Percentiles rank a stretch among this genome's conserved stretches.
phyloP scores from a whole-genome alignment of 495 filamentous ascomycete species.

The Aspergillus steynii region DNA sequence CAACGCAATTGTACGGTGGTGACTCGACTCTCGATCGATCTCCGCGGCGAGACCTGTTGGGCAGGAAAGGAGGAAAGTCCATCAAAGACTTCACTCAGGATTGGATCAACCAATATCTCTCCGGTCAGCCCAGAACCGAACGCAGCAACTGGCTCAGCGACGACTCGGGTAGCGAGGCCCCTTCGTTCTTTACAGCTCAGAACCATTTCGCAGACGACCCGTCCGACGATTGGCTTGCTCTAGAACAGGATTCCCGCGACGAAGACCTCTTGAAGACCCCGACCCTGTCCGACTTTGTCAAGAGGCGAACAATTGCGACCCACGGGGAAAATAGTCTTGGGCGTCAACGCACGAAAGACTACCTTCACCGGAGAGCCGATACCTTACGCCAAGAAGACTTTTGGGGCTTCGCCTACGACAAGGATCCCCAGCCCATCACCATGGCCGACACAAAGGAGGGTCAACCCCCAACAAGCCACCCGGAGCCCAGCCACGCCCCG shows the following conservation, averaged over 20 bases:
- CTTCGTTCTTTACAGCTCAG: constrained; percentile 45
- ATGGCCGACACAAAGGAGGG: constrained; percentile 39
- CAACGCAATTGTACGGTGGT: constrained; percentile 20
- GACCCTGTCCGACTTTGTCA: constrained; percentile 43
- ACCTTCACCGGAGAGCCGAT: constrained; percentile 57
- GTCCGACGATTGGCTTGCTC: constrained; percentile 46
- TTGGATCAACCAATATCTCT: constrained; percentile 75
- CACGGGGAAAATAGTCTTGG: constrained; percentile 17
- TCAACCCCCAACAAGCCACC: constrained; percentile 23
- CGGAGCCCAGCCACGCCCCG: constrained; percentile 17
- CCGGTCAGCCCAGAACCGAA: constrained; percentile 60
- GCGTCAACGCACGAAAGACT: constrained; percentile 47
- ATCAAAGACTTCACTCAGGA: constrained; percentile 68
- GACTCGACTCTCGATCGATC: constrained; percentile 19
- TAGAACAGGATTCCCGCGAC: constrained; percentile 42
- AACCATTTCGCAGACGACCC: constrained; percentile 46
- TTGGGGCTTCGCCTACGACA: constrained; percentile 49
- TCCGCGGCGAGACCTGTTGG: constrained; percentile 24
- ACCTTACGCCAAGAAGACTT: constrained; percentile 64
- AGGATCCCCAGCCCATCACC: constrained; percentile 34
- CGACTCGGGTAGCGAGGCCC: constrained; percentile 59
- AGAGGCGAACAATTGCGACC: constrained; percentile 22
- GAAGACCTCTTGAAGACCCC: constrained; percentile 46
- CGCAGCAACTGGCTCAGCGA: constrained; percentile 73
- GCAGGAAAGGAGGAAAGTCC: constrained; percentile 43